phyloP scores from a whole-genome alignment of 1,284 basidiomycete species.

The Ustilago hordei region DNA sequence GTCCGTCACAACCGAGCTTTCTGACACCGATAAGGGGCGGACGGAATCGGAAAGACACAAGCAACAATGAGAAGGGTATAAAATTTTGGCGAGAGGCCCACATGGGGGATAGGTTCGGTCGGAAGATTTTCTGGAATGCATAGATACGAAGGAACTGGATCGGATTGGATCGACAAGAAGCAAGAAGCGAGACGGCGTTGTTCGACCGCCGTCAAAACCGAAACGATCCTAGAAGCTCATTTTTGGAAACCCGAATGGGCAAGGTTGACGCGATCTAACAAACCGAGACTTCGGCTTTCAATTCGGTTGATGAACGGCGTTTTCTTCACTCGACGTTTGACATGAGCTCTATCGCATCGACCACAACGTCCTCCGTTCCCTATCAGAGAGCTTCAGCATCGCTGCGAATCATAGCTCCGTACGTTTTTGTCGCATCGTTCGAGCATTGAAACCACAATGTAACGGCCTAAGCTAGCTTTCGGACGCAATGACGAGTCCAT shows the following conservation, averaged over 20 bases:
- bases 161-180: slow-evolving; percentile 1
- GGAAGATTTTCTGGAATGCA: slow-evolving; percentile 14
- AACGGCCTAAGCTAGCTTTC: not conserved
- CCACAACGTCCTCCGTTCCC: not conserved
- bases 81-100: not conserved
- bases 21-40: not conserved
- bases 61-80: not conserved
- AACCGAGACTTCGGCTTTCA: not conserved
- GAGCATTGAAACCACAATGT: too few relatives aligned
- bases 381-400: too few relatives aligned
- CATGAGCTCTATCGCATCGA: not conserved
- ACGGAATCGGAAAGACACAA: not conserved
- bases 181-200: not conserved
- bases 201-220: slow-evolving; percentile 33
- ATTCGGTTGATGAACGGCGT: not conserved
- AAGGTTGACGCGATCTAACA: slow-evolving; percentile 14
- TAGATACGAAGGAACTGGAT: slow-evolving; percentile 5
- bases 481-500: slow-evolving; percentile 22
- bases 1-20: slow-evolving; percentile 19
- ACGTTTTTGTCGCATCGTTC: too few relatives aligned
- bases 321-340: not conserved
- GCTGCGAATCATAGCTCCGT: too few relatives aligned
- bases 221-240: not conserved
- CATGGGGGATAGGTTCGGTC: slow-evolving; percentile 7
- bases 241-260: not conserved